Evolutionary conservation across 1,284 basidiomycete genomes (phyloP).

Genomic region (Cryptococcus depauperatus): DNA sequence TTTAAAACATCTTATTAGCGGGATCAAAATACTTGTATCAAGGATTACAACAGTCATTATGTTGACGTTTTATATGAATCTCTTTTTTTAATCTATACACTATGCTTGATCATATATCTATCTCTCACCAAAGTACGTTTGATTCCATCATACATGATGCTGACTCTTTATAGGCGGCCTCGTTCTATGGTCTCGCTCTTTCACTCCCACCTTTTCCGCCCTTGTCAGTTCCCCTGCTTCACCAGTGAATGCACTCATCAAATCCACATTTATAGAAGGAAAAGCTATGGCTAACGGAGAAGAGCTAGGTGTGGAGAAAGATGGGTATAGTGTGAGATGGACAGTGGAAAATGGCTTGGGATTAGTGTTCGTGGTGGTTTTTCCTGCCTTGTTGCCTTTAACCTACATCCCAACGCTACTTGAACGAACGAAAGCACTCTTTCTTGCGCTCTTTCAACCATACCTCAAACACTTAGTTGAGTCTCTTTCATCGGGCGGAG

Average conservation of each 20-base stretch:
- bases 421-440: slow-evolving; percentile 66
- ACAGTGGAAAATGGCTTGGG: slow-evolving; percentile 85
- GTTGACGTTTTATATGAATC: too few relatives aligned
- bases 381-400: slow-evolving; percentile 91
- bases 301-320: slow-evolving; percentile 77
- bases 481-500: slow-evolving; percentile 51
- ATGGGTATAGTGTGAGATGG: slow-evolving; percentile 87
- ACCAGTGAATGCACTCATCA: slow-evolving; percentile 81
- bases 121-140: slow-evolving; percentile 70
- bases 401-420: slow-evolving; percentile 89
- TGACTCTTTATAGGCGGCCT: slow-evolving; percentile 60
- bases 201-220: slow-evolving; percentile 71
- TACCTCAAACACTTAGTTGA: slow-evolving; percentile 72
- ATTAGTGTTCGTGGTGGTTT: slow-evolving; percentile 81
- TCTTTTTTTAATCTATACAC: too few relatives aligned
- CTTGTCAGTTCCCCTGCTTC: slow-evolving; percentile 68
- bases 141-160: not conserved
- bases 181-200: slow-evolving; percentile 85
- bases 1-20: too few relatives aligned
- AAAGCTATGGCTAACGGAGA: slow-evolving; percentile 29
- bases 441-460: slow-evolving; percentile 74
- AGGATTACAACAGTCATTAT: too few relatives aligned
- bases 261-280: slow-evolving; percentile 81
- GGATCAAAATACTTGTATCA: too few relatives aligned
- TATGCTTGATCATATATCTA: slow-evolving; percentile 84